Conservation (phyloP, 2,329 filamentous ascomycete species). For the Hysterium pulicare region DNA sequence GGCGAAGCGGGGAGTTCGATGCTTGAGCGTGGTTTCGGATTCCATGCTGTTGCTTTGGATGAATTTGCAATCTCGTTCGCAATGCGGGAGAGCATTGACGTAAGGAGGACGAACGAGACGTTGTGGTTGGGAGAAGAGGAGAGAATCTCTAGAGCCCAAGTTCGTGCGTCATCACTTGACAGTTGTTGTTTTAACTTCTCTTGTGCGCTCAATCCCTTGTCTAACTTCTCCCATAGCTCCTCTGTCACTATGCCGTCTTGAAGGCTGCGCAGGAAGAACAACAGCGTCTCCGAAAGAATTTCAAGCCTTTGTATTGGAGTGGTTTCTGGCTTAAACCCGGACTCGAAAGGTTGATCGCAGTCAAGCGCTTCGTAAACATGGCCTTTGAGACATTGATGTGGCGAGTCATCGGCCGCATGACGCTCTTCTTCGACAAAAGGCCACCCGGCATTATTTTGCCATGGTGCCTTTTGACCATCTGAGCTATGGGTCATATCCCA, state of each 20-base stretch:
- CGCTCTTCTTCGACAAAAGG: conserved; percentile 56
- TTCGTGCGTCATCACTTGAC: conserved; percentile 54
- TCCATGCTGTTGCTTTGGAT: conserved; percentile 19
- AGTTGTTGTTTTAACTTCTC: conserved; percentile 45
- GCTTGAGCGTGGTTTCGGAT: conserved; percentile 23
- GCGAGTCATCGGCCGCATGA: conserved; percentile 37
- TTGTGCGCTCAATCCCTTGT: conserved; percentile 20
- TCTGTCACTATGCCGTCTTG: conserved; percentile 71
- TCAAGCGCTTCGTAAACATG: conserved; percentile 66
- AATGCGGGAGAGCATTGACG: conserved; percentile 67
- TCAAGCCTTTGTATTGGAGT: conserved; percentile 69
- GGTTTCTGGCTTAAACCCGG: conserved; percentile 57
- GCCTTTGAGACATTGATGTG: conserved; percentile 44
- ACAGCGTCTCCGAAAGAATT: conserved; percentile 65
- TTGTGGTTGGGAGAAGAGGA: conserved; percentile 69
- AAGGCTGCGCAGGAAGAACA: conserved; percentile 71
- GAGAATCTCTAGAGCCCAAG: conserved; percentile 69
- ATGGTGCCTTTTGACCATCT: conserved; percentile 45
- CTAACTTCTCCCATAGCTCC: conserved; percentile 38
- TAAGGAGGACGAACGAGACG: conserved; percentile 85
- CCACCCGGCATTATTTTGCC: conserved; percentile 56
- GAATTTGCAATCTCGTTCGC: conserved; percentile 49
- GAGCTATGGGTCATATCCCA: conserved; percentile 56
- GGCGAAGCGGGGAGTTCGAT: conserved; percentile 27
- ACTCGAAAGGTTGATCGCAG: conserved; percentile 59